A percentile compares a stretch with the other conserved stretches of the same genome.
Evolutionary conservation across 1,284 basidiomycete genomes (phyloP).

Genomic region (Thecaphora thlaspeos): DNA sequence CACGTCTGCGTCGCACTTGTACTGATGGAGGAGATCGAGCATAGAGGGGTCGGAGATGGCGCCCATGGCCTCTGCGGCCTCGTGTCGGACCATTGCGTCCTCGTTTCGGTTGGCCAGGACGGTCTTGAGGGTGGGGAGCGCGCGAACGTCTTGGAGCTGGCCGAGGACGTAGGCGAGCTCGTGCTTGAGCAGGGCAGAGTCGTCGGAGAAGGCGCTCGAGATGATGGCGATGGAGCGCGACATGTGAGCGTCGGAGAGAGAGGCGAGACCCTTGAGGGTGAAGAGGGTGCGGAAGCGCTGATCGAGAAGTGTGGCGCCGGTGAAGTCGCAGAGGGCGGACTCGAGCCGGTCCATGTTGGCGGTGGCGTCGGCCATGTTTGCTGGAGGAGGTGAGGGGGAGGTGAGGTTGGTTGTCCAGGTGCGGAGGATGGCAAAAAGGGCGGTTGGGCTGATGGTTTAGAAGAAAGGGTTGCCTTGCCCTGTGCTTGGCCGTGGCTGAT

Average conservation of each 20-base stretch:
- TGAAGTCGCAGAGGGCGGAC: slow-evolving; percentile 47
- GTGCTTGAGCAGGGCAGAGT: slow-evolving; percentile 90
- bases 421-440: no score
- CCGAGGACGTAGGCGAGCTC: slow-evolving; percentile 96
- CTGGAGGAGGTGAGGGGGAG: no score
- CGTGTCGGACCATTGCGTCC: slow-evolving; percentile 97
- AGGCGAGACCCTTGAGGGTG: slow-evolving; percentile 77
- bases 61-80: slow-evolving; percentile 97
- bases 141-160: slow-evolving; percentile 75
- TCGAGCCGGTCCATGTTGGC: slow-evolving; percentile 36
- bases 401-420: no score
- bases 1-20: slow-evolving; percentile 71
- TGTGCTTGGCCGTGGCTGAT: no score
- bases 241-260: slow-evolving; percentile 36
- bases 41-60: slow-evolving; percentile 76
- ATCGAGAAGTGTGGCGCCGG: slow-evolving; percentile 75
- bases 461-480: no score
- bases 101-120: slow-evolving; percentile 72
- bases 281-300: slow-evolving; percentile 90
- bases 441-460: no score
- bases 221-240: slow-evolving; percentile 74
- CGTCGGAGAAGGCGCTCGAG: slow-evolving; percentile 79
- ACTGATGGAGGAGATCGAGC: slow-evolving; percentile 72
- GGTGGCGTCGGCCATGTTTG: slow-evolving; percentile 9
- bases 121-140: slow-evolving; percentile 75